phyloP scores from a whole-genome alignment of 306 rosid species.

The Urtica urens region DNA sequence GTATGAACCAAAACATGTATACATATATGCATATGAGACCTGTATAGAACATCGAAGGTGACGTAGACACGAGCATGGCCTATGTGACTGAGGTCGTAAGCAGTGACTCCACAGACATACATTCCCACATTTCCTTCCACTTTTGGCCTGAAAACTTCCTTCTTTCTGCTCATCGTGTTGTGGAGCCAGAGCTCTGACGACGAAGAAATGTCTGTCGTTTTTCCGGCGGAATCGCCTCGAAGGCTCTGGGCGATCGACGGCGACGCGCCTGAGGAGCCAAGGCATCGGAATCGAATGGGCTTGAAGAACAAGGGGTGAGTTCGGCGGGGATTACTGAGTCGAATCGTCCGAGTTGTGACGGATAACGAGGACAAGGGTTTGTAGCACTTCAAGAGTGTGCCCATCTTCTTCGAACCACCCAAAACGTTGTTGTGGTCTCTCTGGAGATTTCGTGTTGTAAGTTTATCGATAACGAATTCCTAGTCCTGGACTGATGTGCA shows the following conservation, averaged over 20 bases:
- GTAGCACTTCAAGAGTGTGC: conserved; percentile 48
- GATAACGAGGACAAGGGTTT: conserved; percentile 34
- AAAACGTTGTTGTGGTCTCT: neutral
- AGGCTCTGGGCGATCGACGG: conserved; percentile 18
- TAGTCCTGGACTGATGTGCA: no score
- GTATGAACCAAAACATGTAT: neutral
- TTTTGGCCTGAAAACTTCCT: conserved; percentile 60
- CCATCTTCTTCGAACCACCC: conserved; percentile 27
- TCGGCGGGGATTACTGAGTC: conserved; percentile 12
- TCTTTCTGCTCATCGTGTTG: conserved; percentile 72
- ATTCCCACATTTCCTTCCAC: conserved; percentile 68
- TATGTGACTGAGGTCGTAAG: conserved; percentile 90
- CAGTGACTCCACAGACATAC: conserved; percentile 97
- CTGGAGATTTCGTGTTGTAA: neutral
- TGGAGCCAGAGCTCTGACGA: conserved; percentile 56
- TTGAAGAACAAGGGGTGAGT: conserved; percentile 20
- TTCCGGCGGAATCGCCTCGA: conserved; percentile 11
- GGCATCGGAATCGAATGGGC: conserved; percentile 17
- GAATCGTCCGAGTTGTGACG: conserved; percentile 22
- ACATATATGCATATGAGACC: conserved; percentile 29
- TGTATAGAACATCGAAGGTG: conserved; percentile 82
- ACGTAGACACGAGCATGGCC: conserved; percentile 97
- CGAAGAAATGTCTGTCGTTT: neutral
- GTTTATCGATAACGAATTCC: conserved; percentile 1
- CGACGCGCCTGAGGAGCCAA: conserved; percentile 24